phyloP scores from a whole-genome alignment of 768 basidiomycete genomes.

The Hemileccinum rubropunctum region DNA sequence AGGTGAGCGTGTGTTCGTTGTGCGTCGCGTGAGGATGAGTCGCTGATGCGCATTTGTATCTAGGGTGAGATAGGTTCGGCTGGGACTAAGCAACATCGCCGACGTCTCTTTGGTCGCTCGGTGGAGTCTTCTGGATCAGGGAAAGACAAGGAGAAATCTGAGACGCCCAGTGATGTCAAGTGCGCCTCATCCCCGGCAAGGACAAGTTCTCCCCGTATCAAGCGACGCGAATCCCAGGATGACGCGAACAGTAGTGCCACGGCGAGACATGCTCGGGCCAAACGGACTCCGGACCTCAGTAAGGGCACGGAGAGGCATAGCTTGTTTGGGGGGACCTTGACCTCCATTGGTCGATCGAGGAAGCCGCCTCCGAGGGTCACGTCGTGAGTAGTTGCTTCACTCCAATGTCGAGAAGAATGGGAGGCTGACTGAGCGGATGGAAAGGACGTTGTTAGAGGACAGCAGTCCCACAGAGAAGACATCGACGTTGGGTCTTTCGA shows the following conservation, averaged over 20 bases:
- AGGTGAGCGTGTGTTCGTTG: conserved; percentile 44
- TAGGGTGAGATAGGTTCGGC: conserved; percentile 47
- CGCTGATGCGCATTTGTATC: background rate
- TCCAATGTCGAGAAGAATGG: background rate
- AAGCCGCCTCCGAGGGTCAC: conserved; percentile 82
- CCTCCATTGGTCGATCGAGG: conserved; percentile 61
- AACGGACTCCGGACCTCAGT: conserved; percentile 48
- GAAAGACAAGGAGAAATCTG: conserved; percentile 36
- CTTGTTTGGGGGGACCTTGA: conserved; percentile 74
- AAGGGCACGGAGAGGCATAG: conserved; percentile 63
- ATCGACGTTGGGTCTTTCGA: conserved; percentile 47
- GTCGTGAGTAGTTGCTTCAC: conserved; percentile 40
- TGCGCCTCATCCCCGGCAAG: conserved; percentile 22
- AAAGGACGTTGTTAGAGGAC: conserved; percentile 33
- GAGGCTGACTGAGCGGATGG: background rate
- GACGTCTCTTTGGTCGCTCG: conserved; percentile 63
- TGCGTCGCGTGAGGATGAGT: background rate
- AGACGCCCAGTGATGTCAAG: conserved; percentile 28
- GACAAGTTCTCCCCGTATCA: conserved; percentile 18
- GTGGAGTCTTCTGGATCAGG: conserved; percentile 30
- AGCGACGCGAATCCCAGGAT: conserved; percentile 24
- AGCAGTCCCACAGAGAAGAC: conserved; percentile 41
- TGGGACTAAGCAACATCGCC: conserved; percentile 38
- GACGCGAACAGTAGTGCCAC: conserved; percentile 15
- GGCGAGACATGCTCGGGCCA: conserved; percentile 42